Conservation (phyloP, 148 eudicot species). For the Mesembryanthemum crystallinum region DNA sequence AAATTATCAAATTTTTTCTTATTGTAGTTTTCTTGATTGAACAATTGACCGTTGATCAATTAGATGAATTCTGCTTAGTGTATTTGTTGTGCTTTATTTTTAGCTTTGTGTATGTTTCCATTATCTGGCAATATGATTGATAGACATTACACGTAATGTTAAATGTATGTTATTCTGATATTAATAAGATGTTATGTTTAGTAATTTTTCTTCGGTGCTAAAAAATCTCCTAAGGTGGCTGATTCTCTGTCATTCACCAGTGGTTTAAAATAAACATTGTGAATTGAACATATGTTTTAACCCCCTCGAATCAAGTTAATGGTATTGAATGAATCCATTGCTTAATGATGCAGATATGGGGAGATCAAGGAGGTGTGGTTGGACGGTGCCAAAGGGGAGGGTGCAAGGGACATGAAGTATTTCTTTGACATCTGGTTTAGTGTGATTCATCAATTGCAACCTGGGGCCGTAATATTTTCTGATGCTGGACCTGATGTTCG, state of each 20-base stretch:
- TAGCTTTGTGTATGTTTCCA: not conserved
- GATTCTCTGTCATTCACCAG: not conserved
- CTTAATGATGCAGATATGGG: slow-evolving; percentile 55
- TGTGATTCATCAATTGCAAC: slow-evolving; percentile 76
- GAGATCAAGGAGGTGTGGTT: slow-evolving; percentile 65
- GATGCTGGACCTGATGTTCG: slow-evolving; percentile 84
- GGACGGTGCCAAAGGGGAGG: slow-evolving; percentile 82
- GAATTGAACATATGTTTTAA: not conserved
- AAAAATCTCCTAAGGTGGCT: not conserved
- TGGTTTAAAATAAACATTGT: not conserved
- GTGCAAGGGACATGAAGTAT: slow-evolving; percentile 82
- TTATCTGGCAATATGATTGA: not conserved
- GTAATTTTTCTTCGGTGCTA: not conserved
- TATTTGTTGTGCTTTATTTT: not conserved
- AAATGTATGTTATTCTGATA: not conserved
- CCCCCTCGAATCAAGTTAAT: not conserved
- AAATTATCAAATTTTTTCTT: not conserved
- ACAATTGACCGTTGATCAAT: not conserved
- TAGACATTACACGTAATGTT: not conserved
- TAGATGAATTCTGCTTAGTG: not conserved
- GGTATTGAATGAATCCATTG: slow-evolving; percentile 4
- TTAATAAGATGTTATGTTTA: not conserved
- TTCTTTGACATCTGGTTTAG: slow-evolving; percentile 73
- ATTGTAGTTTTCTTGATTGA: not conserved
- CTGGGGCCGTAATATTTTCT: slow-evolving; percentile 70